These are phyloP conservation scores for Phytopythium litorale DNA, from an alignment of 352 stramenopile species.

Conservation along the genomic window DNA sequence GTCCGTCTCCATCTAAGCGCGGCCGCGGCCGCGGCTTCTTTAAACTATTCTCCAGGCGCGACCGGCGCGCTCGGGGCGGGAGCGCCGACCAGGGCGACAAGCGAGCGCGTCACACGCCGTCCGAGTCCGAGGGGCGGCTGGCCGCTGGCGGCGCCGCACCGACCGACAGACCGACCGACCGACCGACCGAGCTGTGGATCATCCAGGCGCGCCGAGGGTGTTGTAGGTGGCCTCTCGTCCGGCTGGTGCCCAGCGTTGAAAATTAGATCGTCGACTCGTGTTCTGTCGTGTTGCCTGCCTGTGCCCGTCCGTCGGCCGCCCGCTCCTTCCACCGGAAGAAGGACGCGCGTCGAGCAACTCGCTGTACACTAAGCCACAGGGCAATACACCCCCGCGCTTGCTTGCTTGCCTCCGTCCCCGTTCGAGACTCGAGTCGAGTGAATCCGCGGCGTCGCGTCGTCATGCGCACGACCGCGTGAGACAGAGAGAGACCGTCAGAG, in stretches of 20 bases:
- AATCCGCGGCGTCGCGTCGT: constrained; percentile 18
- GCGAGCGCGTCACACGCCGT: no score
- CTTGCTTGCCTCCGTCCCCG: not conserved
- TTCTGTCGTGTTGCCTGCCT: constrained; percentile 9
- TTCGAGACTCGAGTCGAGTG: not conserved
- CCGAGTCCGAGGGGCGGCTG: no score
- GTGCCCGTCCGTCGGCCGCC: constrained; percentile 10
- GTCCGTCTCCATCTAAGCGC: constrained; percentile 75
- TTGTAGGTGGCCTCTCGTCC: constrained; percentile 1
- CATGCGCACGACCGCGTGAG: constrained; percentile 9
- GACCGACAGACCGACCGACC: no score
- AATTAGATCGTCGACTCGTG: constrained; percentile 7
- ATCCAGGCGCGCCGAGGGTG: not conserved
- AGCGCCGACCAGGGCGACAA: no score
- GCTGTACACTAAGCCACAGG: constrained; percentile 29
- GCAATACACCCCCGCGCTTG: constrained; percentile 19
- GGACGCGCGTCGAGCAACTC: constrained; percentile 22
- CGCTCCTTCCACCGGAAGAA: constrained; percentile 44
- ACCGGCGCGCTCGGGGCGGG: not conserved
- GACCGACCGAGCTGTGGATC: no score
- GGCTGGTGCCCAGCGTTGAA: constrained; percentile 1
- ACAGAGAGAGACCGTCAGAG: constrained; percentile 10
- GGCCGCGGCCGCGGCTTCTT: constrained; percentile 11
- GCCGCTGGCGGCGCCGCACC: not conserved
- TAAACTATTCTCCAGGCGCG: constrained; percentile 4